phyloP scores from a whole-genome alignment of 2,329 filamentous ascomycete species.

The Shiraia bambusicola region DNA sequence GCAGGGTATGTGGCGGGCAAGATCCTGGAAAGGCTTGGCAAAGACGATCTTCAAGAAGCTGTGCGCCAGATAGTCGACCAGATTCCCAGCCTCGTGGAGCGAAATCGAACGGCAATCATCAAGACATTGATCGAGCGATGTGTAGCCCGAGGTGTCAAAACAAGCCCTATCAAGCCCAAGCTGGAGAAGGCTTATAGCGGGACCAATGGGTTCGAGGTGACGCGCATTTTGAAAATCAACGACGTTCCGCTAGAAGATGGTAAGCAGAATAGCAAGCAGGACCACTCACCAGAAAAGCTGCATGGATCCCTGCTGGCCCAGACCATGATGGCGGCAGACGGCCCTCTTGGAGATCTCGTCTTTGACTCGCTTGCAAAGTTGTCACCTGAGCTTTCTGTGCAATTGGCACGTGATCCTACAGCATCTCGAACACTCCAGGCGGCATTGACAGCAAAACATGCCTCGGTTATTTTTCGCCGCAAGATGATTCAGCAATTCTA shows the following conservation, averaged over 20 bases:
- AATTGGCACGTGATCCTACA: conserved; percentile 64
- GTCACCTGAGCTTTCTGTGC: conserved; percentile 55
- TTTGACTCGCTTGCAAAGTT: conserved; percentile 60
- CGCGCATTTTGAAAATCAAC: conserved; percentile 61
- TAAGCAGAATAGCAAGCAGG: conserved; percentile 31
- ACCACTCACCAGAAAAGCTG: conserved; percentile 57
- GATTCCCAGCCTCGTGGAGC: conserved; percentile 70
- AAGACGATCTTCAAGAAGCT: conserved; percentile 77
- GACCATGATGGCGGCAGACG: conserved; percentile 73
- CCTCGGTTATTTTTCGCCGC: conserved; percentile 60
- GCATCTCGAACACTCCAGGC: conserved; percentile 65
- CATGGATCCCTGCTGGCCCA: conserved; percentile 84
- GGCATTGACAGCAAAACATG: conserved; percentile 58
- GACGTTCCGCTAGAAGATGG: conserved; percentile 48
- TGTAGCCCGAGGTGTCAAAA: conserved; percentile 63
- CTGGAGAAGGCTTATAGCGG: conserved; percentile 60
- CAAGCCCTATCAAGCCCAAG: conserved; percentile 56
- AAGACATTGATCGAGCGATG: conserved; percentile 83
- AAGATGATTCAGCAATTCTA: conserved; percentile 66
- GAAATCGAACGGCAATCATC: conserved; percentile 76
- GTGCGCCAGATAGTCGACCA: conserved; percentile 72
- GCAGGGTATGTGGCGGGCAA: conserved; percentile 84
- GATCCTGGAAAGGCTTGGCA: conserved; percentile 79
- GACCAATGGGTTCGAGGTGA: conserved; percentile 54
- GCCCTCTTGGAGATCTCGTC: conserved; percentile 67